Evolutionary conservation across 1,284 basidiomycete species (phyloP).

Genomic region (Afroboletus lepidellus): DNA sequence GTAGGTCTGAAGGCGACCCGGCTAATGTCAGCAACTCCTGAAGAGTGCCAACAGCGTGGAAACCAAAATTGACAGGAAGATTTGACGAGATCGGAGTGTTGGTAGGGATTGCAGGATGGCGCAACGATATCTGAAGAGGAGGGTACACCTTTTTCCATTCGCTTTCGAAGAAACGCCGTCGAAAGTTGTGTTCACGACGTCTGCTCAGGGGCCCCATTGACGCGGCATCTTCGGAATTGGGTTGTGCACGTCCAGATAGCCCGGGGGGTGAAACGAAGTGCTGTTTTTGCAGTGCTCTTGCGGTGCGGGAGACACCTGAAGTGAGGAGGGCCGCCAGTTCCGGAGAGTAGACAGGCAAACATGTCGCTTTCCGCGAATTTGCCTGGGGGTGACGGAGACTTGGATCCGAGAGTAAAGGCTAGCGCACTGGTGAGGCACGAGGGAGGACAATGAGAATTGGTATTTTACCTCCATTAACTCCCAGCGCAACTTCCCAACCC

Average conservation of each 20-base stretch:
- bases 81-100: conserved; percentile 4
- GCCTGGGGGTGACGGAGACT: conserved; percentile 42
- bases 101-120: conserved; percentile 2
- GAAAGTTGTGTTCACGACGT: conserved; percentile 69
- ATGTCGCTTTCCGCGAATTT: conserved; percentile 52
- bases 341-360: conserved; percentile 62
- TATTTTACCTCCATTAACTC: conserved; percentile 57
- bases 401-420: conserved; percentile 57
- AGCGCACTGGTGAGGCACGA: conserved; percentile 8
- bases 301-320: conserved; percentile 47
- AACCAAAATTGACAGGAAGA: conserved; percentile 37
- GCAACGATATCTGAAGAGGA: conserved; percentile 50
- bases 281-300: conserved; percentile 40
- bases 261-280: conserved; percentile 51
- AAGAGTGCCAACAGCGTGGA: conserved; percentile 46
- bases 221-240: conserved; percentile 55
- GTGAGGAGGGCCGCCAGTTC: conserved; percentile 61
- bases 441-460: conserved; percentile 1
- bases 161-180: conserved; percentile 60
- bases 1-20: conserved; percentile 25
- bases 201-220: conserved; percentile 66
- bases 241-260: conserved; percentile 56
- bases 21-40: conserved; percentile 50
- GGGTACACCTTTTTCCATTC: conserved; percentile 57
- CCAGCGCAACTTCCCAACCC: conserved; percentile 66